These are phyloP conservation scores for Phytophthora meadii DNA, from an alignment of 352 stramenopile genomes.

Conservation along the genomic window DNA sequence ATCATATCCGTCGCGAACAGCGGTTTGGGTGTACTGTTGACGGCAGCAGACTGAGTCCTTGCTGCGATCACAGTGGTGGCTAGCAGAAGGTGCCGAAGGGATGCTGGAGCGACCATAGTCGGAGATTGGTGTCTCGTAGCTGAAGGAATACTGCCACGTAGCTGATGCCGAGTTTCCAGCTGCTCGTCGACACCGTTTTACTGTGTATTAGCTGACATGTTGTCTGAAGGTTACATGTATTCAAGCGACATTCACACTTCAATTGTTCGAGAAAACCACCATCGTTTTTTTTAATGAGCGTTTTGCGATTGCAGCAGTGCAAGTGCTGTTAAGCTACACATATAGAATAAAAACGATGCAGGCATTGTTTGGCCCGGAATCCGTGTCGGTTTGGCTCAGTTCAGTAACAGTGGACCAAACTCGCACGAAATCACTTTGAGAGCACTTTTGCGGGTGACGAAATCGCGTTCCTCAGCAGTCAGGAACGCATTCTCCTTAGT, in stretches of 20 bases:
- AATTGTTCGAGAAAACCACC: conserved; percentile 34
- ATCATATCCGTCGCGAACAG: conserved; percentile 74
- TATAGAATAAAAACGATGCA: neutral
- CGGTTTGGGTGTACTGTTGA: conserved; percentile 9
- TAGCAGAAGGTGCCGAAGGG: conserved; percentile 13
- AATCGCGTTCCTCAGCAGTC: conserved; percentile 47
- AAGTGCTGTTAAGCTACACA: neutral
- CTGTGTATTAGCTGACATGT: conserved; percentile 4
- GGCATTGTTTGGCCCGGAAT: neutral
- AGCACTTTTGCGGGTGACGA: conserved; percentile 46
- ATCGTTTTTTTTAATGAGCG: neutral
- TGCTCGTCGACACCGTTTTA: neutral
- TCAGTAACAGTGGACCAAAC: conserved; percentile 27
- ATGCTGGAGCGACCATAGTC: conserved; percentile 15
- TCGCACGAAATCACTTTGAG: conserved; percentile 53
- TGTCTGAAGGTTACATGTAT: conserved; percentile 18
- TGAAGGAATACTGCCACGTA: conserved; percentile 24
- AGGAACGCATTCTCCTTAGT: conserved; percentile 43
- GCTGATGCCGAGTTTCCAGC: neutral
- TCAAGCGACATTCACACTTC: conserved; percentile 24
- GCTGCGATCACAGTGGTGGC: conserved; percentile 1
- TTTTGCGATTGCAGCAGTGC: too few relatives aligned
- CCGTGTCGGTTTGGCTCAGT: conserved; percentile 1
- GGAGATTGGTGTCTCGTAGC: neutral
- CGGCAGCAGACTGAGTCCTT: conserved; percentile 4